Evolutionary conservation across 2,329 filamentous ascomycete genomes (phyloP), one percentile per base, ranked within the genome.

Genomic region (Stagonosporopsis cucurbitacearum): DNA sequence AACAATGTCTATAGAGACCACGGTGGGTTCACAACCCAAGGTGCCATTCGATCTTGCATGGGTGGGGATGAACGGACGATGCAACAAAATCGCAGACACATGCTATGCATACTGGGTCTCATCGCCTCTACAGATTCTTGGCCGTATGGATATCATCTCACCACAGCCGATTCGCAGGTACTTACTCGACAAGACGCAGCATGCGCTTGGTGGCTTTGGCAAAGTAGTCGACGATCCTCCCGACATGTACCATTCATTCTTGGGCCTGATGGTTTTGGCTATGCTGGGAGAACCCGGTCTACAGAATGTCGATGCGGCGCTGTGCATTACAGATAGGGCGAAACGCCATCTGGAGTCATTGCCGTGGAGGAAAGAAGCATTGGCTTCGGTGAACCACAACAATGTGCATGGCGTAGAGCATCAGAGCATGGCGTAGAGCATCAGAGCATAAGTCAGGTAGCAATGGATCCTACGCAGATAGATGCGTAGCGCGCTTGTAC

Each of bases 71-170:
- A 96, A 96, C 68, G 95, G 95, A 23, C 87, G 95, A 45, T 87
- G 86, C 72, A 97, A 96, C 79, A 99, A 99, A 75, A 83, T 88
- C 43, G 90, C 91, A 9, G 95, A 99, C 76, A 98, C 95, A 0
- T 99, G 95, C 77, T 99, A 99, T 75, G 89, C 87, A 20, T 99
- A 94, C 81, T 99, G 95, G 95, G 91, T 91, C 0, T 83, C 84
- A 4, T 92, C 86, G 2, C 86, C 92, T 46, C 73, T 75, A 9
- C 60, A 66, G 43, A 57, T 72, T 3, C 65, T 76, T 13, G 67
- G 64, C 13, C 65, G 83, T 52, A 75, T 81, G 12, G 73, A 82
- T 1, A 77, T 92, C n/a, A 76, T 92, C 25, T 81, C 88, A 54
- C 74, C 77, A 5, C 70, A 74, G 11, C 82, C 87, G 0, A 86